phyloP scores from a whole-genome alignment of 2,329 filamentous ascomycete genomes.

The Aspergillus novoparasiticus region DNA sequence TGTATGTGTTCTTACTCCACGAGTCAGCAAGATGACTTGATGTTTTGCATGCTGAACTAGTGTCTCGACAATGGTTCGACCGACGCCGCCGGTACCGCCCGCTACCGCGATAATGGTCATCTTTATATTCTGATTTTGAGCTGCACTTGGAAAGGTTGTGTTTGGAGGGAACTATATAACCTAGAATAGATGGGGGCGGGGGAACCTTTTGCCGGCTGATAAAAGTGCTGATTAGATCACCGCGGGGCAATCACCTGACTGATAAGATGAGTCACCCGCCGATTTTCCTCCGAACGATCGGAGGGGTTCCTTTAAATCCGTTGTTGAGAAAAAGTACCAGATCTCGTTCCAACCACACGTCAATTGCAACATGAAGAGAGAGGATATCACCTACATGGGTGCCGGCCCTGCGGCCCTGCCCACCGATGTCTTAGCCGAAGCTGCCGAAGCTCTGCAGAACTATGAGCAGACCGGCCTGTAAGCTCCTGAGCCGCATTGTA shows the following conservation, averaged over 20 bases:
- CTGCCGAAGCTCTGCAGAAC: conserved; percentile 77
- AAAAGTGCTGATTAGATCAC: neutral
- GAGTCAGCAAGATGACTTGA: conserved; percentile 45
- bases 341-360: neutral
- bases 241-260: conserved; percentile 4
- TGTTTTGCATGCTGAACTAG: conserved; percentile 37
- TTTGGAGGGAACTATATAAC: neutral
- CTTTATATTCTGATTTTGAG: neutral
- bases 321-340: neutral
- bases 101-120: conserved; percentile 51
- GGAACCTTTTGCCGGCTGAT: neutral
- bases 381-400: conserved; percentile 82
- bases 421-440: conserved; percentile 75
- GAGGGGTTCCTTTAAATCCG: neutral
- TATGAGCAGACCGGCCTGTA: conserved; percentile 74
- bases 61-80: conserved; percentile 50
- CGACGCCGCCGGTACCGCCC: conserved; percentile 52
- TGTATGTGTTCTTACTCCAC: conserved; percentile 35
- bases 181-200: neutral
- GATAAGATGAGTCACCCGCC: conserved; percentile 3
- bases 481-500: conserved; percentile 9
- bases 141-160: neutral
- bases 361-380: conserved; percentile 60
- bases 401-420: conserved; percentile 88
- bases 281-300: conserved; percentile 1